Percentiles rank a stretch among this genome's conserved stretches.
Evolutionary conservation across 495 filamentous ascomycete genomes (phyloP).

Genomic region (Oidiodendron maius): DNA sequence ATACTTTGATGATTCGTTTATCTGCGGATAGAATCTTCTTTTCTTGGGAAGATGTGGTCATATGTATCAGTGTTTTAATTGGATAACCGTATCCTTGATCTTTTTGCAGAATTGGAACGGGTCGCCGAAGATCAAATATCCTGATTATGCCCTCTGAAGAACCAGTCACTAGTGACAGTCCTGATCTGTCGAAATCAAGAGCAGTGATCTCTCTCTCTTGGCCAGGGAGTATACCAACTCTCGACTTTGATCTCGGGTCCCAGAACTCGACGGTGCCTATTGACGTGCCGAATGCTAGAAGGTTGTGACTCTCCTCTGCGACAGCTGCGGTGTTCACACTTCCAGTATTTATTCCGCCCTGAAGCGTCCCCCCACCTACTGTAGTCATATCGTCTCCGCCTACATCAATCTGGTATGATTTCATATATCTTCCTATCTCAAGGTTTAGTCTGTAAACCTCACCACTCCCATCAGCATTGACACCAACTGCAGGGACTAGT

Average conservation of each 20-base stretch:
- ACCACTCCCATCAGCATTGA: constrained; percentile 75
- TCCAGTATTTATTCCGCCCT: constrained; percentile 76
- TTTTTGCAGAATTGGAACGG: constrained; percentile 76
- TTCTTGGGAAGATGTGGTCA: constrained; percentile 70
- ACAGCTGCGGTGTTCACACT: constrained; percentile 86
- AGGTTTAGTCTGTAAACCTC: constrained; percentile 93
- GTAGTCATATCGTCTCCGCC: constrained; percentile 71
- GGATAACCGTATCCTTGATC: constrained; percentile 97
- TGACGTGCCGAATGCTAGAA: constrained; percentile 92
- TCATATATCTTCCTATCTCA: constrained; percentile 86
- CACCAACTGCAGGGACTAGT: constrained; percentile 79
- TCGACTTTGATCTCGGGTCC: constrained; percentile 77
- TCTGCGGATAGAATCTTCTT: constrained; percentile 89
- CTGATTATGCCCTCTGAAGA: constrained; percentile 83
- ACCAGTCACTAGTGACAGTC: constrained; percentile 82
- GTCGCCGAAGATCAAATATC: constrained; percentile 88
- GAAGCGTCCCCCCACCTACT: constrained; percentile 58
- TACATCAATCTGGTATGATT: constrained; percentile 70
- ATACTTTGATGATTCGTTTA: constrained; percentile 95
- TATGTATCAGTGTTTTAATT: constrained; percentile 82
- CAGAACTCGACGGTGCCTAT: constrained; percentile 95
- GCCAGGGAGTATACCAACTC: constrained; percentile 67
- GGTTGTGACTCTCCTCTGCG: constrained; percentile 83
- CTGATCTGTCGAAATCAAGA: constrained; percentile 77
- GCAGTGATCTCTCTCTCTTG: constrained; percentile 75